These are phyloP conservation scores for Phytophthora meadii DNA, from an alignment of 352 stramenopile species.

Conservation along the genomic window DNA sequence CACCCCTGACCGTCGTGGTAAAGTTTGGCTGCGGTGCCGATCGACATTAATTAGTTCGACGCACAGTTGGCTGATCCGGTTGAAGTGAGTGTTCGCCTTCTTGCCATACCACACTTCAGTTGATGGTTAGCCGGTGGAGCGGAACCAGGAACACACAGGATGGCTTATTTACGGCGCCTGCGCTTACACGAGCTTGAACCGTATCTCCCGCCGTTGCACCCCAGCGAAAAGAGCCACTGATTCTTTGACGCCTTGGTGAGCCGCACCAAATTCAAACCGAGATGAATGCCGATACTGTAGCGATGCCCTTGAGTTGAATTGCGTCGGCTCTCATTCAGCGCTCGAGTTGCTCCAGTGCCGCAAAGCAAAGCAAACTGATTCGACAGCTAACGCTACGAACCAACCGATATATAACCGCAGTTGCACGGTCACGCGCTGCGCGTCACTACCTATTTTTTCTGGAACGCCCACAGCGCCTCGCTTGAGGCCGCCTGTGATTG, in stretches of 20 bases:
- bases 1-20: constrained; percentile 1
- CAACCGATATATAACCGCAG: background rate
- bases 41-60: constrained; percentile 16
- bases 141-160: too few species aligned
- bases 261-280: background rate
- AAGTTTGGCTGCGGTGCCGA: constrained; percentile 13
- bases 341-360: constrained; percentile 16
- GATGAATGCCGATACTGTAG: background rate
- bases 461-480: too few species aligned
- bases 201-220: constrained; percentile 25
- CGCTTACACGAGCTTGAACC: constrained; percentile 15
- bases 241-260: constrained; percentile 8
- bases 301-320: constrained; percentile 5
- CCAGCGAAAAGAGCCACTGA: constrained; percentile 9
- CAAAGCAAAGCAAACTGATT: constrained; percentile 3
- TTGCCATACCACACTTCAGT: constrained; percentile 14
- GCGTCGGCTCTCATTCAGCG: constrained; percentile 9
- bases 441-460: constrained; percentile 1
- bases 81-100: constrained; percentile 25
- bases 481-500: too few species aligned
- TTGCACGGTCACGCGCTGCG: constrained; percentile 3
- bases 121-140: too few species aligned
- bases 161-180: too few species aligned
- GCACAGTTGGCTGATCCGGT: constrained; percentile 23
- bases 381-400: background rate